These are phyloP conservation scores for Theileria orientalis DNA, from an alignment of 169 alveolate genomes.

Conservation along the genomic window DNA sequence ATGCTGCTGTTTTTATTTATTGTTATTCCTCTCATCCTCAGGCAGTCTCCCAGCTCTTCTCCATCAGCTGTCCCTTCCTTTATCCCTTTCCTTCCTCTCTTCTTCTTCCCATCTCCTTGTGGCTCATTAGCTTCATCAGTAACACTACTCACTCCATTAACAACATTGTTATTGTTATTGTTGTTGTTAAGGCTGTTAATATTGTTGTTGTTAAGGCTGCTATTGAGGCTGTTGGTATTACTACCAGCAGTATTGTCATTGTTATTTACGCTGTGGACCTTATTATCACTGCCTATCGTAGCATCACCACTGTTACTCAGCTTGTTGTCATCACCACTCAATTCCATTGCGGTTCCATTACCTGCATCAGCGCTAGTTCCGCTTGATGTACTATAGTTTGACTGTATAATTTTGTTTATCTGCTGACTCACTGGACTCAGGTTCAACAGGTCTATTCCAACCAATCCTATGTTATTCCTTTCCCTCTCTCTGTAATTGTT, in stretches of 20 bases:
- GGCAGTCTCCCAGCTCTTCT: slow-evolving; percentile 26
- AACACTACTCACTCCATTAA: not conserved
- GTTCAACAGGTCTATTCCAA: not conserved
- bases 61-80: slow-evolving; percentile 4
- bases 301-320: not conserved
- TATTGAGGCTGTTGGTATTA: not conserved
- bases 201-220: not conserved
- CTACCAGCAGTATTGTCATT: not conserved
- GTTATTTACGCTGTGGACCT: no score
- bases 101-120: slow-evolving; percentile 20
- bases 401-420: not conserved
- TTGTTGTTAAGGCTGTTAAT: no score
- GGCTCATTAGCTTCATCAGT: no score
- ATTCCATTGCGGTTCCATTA: not conserved
- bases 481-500: not conserved
- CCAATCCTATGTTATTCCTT: not conserved
- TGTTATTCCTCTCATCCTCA: slow-evolving; percentile 59
- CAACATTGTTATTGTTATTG: not conserved
- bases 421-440: not conserved
- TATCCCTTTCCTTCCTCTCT: slow-evolving; percentile 38
- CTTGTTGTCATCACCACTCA: not conserved
- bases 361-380: not conserved
- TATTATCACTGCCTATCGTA: no score
- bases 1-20: slow-evolving; percentile 64
- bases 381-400: not conserved